Evolutionary conservation across 352 stramenopile genomes (phyloP), one percentile per base, ranked within the genome.

Genomic region (Bremia lactucae): DNA sequence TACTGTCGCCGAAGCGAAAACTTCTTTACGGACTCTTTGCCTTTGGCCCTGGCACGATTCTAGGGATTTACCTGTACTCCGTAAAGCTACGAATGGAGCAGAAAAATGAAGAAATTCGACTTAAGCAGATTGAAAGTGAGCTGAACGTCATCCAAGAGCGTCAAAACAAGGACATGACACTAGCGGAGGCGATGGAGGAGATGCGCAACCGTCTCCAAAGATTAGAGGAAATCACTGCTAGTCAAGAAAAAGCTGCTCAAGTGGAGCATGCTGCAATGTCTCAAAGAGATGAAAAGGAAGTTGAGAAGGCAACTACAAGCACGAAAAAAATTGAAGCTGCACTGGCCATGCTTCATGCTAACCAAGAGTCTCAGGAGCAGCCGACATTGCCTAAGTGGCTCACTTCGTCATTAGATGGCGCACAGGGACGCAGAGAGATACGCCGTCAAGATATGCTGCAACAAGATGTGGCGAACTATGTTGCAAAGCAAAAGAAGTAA

Each of bases 51-150:
- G 74, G 73, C 26, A 89, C 74, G 28, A 15, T 75, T 28, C 43
- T 84, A 31, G 77, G 62, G 9, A 45, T 87, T 19, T 89, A 82
- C 36, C 51, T 89, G 28, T 67, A 78, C 52, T 83, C 65, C 13
- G 70, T 89, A 6, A 84, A 87, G 61, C 44, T 46, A 13, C 46
- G 65, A 7, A 89, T 89, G 77, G 63, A 86, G 11, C 47, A 54
- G 16, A 68, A 87, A 41, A 81, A 89, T 42, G 70, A 85, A 19
- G 28, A 16, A 21, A 15, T 81, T 11, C 72, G 68, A 31, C 20
- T 80, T 23, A 41, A 75, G 42, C 35, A 67, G 19, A 50, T 80
- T 11, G 28, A 65, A 20, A 62, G 58, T 9, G 64, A 87, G 48
- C 22, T 83, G 20, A 50, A 41, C 4, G 38, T 46, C 10, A 60